Evolutionary conservation across 495 filamentous ascomycete genomes (phyloP).

Genomic region (Aspergillus panamensis): DNA sequence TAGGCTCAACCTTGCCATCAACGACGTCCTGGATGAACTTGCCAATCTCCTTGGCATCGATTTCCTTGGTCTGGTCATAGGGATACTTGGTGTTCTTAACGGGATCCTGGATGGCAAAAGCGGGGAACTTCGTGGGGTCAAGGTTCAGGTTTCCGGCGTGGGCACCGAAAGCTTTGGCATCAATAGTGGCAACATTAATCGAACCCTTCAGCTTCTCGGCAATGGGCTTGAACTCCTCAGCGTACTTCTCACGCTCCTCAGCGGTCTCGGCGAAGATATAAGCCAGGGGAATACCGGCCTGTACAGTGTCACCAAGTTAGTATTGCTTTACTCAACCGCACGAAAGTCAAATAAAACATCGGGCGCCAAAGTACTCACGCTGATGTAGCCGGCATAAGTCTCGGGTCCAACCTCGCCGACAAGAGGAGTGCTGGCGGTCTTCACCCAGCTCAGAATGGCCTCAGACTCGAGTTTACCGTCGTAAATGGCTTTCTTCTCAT

Average conservation of each 20-base stretch:
- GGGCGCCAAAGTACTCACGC: slow-evolving; percentile 45
- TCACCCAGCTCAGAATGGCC: slow-evolving; percentile 76
- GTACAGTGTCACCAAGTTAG: slow-evolving; percentile 8
- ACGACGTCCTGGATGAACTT: slow-evolving; percentile 86
- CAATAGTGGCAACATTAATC: slow-evolving; percentile 97
- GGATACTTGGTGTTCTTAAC: slow-evolving; percentile 97
- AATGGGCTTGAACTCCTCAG: slow-evolving; percentile 55
- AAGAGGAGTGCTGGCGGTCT: slow-evolving; percentile 79
- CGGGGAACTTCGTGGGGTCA: slow-evolving; percentile 88
- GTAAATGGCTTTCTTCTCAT: slow-evolving; percentile 90
- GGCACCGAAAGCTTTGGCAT: slow-evolving; percentile 90
- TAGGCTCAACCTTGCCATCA: slow-evolving; percentile 84
- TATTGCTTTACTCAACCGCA: background rate
- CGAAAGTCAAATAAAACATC: background rate
- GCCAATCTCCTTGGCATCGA: slow-evolving; percentile 70
- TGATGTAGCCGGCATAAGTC: slow-evolving; percentile 96
- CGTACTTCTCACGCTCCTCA: slow-evolving; percentile 81
- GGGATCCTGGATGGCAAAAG: slow-evolving; percentile 96
- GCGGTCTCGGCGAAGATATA: slow-evolving; percentile 96
- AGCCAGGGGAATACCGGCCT: slow-evolving; percentile 87
- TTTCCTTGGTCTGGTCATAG: slow-evolving; percentile 78
- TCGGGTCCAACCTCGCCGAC: slow-evolving; percentile 97
- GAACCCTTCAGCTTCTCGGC: slow-evolving; percentile 65
- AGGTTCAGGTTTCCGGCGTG: slow-evolving; percentile 98
- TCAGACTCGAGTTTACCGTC: slow-evolving; percentile 73